A percentile compares a stretch with the other conserved stretches of the same genome.
Conservation (phyloP, 352 stramenopile species). For the Globisporangium ultimum region DNA sequence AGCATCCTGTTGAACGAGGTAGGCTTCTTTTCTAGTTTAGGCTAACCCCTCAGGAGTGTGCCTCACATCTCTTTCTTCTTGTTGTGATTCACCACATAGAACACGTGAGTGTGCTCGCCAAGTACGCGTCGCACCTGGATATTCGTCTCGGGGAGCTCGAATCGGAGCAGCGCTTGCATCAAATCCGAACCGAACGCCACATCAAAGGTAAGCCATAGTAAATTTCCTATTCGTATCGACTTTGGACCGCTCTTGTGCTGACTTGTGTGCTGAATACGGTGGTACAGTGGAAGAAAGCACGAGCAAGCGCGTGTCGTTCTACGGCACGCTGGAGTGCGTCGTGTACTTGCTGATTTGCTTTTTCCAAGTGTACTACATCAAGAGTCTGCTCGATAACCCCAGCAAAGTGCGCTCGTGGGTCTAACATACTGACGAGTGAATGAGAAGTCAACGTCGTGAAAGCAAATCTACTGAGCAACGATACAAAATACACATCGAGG, state of each 20-base stretch:
- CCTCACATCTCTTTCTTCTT: not conserved
- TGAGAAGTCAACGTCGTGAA: too few species aligned
- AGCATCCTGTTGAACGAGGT: slow-evolving; percentile 80
- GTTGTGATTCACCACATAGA: slow-evolving; percentile 25
- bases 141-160: slow-evolving; percentile 76
- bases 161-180: slow-evolving; percentile 70
- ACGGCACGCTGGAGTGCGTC: slow-evolving; percentile 63
- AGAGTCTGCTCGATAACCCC: slow-evolving; percentile 57
- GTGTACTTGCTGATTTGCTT: slow-evolving; percentile 72
- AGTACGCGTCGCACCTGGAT: slow-evolving; percentile 80
- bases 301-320: slow-evolving; percentile 75
- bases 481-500: too few species aligned
- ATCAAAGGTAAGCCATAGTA: slow-evolving; percentile 45
- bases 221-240: not conserved
- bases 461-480: too few species aligned
- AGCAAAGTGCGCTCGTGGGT: slow-evolving; percentile 50
- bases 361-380: slow-evolving; percentile 79
- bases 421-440: not conserved
- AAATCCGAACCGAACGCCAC: slow-evolving; percentile 73
- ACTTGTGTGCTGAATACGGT: not conserved
- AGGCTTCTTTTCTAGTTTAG: not conserved
- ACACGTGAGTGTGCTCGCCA: slow-evolving; percentile 75
- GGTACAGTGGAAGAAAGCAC: slow-evolving; percentile 66
- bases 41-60: not conserved
- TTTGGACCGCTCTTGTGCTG: not conserved